Evolutionary conservation across 176 grass and related monocot genomes (phyloP), one percentile per base, ranked within the genome.

Genomic region (Musa beccarii): DNA sequence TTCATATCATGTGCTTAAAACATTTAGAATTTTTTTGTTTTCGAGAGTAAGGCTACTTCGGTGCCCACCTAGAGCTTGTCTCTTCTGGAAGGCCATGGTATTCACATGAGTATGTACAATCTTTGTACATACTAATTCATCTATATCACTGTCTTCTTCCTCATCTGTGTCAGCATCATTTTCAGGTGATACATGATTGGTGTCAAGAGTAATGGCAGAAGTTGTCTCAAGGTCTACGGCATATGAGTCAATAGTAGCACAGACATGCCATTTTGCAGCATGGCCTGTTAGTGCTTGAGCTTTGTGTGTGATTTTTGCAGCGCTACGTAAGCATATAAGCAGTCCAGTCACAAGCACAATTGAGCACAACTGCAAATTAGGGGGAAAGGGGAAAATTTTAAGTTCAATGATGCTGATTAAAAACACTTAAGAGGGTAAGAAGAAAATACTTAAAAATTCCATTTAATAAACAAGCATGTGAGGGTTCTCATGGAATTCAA

Each of bases 1-100:
- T 66, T 11, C 21, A 26, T 26, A 66, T 66, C 57, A 59, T 34
- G 3, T 34, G 29, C 29, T 34, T 34, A 34, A 34, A 34, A 4
- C 29, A 43, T 43, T 43, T 43, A 43, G 4, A 43, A 6, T 43
- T 43, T 43, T 34, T 34, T 43, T 6, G 5, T 3, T 43, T 43
- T 43, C 34, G 34, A 43, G 34, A 61, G 57, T 61, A 61, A 61
- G 8, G 21, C 1, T 61, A 8, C n/a, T n/a, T 21, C 34, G 54
- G 55, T 11, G 62, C 53, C 72, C 79, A 98, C 94, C 90, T 85
- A 98, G 75, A 8, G 94, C 94, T 79, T 98, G 94, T 24, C 94
- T 84, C 69, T 98, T 98, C 25, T 98, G 94, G 86, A 98, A 98
- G n/a, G 90, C 83, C 61, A 93, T 87, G 53, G 89, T 87, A 50